Base-by-base conservation (phyloP, 352 stramenopile genomes). In the Phytophthora quininea region DNA sequence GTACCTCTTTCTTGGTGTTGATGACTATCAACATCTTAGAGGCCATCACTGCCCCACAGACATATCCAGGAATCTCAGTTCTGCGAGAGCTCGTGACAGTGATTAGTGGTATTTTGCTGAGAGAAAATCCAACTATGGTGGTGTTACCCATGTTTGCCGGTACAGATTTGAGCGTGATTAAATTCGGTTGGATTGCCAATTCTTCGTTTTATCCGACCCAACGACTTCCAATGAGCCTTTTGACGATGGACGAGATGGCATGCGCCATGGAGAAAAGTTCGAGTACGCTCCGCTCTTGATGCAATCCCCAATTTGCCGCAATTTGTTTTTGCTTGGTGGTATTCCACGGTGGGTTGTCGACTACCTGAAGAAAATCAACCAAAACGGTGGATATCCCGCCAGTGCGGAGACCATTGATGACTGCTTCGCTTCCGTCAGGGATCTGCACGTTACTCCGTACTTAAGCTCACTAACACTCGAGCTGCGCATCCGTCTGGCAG, bases 101-200 rank as follows among this genome's bases (percentile, higher is more conserved):
- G n/a, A n/a, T n/a, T n/a, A n/a, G n/a, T n/a, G n/a, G n/a, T n/a
- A n/a, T n/a, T n/a, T n/a, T n/a, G n/a, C n/a, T n/a, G n/a, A n/a
- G n/a, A n/a, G n/a, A n/a, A n/a, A n/a, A n/a, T n/a, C n/a, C 64
- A 46, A 72, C 29, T 58, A 12, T 66, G 37, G 15, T 74, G 54
- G 4, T 69, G 50, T 56, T 74, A 24, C 68, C 63, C 47, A 76
- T 69, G 58, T 76, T 76, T 57, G 69, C 63, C 7, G 69, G 69
- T 31, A 69, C 54, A 57, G 54, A 68, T 62, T 58, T 70, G 54
- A 35, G 38, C 31, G 55, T 69, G 2, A 66, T 74, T 63, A 46
- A 19, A 42, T 58, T 45, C 0, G 53, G 53, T 33, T 69, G 60
- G 30, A 70, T 69, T 59, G 67, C 61, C n/a, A 67, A 65, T 29